Conservation (phyloP, 2,329 filamentous ascomycete genomes). For the Calonectria crousiana region DNA sequence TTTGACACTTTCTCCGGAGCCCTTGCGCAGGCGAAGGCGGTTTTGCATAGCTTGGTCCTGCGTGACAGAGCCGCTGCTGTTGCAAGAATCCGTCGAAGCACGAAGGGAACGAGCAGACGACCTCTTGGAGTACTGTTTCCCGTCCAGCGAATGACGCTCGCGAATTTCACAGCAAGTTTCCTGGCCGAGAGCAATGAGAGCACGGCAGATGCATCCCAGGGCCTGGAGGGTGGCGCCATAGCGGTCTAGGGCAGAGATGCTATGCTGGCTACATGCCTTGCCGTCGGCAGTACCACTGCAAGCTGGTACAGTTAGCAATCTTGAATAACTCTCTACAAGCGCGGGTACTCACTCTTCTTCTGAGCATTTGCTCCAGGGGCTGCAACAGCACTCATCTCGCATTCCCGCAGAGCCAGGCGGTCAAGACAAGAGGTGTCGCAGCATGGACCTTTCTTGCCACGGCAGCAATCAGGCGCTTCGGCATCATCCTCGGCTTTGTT, state of each 20-base stretch:
- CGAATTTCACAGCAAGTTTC: slow-evolving; percentile 61
- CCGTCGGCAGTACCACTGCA: slow-evolving; percentile 36
- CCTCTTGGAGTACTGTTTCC: slow-evolving; percentile 43
- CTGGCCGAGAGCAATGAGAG: slow-evolving; percentile 62
- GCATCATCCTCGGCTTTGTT: neutral
- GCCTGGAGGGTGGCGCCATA: slow-evolving; percentile 60
- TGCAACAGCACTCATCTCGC: neutral
- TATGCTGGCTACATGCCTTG: slow-evolving; percentile 54
- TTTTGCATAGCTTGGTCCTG: neutral
- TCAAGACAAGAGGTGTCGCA: slow-evolving; percentile 13
- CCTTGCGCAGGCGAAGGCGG: neutral
- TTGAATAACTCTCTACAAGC: no score
- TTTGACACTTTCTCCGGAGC: neutral
- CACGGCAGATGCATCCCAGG: slow-evolving; percentile 66
- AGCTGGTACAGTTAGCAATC: neutral
- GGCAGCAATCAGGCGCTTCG: slow-evolving; percentile 9
- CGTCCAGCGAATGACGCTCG: slow-evolving; percentile 38
- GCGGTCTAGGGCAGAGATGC: slow-evolving; percentile 47
- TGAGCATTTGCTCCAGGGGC: neutral
- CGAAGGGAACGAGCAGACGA: slow-evolving; percentile 31
- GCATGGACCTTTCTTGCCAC: neutral
- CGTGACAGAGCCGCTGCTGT: slow-evolving; percentile 16
- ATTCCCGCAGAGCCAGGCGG: slow-evolving; percentile 16
- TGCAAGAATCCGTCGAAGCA: slow-evolving; percentile 43
- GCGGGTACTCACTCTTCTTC: slow-evolving; percentile 7